These are phyloP conservation scores for sorghum (Sorghum bicolor) DNA, from an alignment of 176 grass and related monocot genomes.

Conservation along the genomic window DNA sequence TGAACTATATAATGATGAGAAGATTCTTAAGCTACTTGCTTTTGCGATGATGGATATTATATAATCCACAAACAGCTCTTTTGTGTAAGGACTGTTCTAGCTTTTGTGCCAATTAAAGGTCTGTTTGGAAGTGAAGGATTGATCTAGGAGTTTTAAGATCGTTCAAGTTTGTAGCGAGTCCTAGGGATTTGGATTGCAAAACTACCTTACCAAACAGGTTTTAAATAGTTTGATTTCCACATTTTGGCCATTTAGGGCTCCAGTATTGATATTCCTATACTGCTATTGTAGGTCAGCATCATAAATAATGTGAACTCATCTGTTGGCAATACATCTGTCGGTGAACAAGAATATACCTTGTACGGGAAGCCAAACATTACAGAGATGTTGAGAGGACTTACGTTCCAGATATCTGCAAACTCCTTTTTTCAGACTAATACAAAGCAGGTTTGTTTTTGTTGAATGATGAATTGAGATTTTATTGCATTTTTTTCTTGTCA, in stretches of 20 bases:
- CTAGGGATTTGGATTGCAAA: background rate
- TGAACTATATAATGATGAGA: background rate
- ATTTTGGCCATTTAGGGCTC: background rate
- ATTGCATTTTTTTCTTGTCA: background rate
- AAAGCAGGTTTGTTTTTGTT: constrained; percentile 62
- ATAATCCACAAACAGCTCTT: background rate
- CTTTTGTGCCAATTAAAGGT: background rate
- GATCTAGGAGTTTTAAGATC: background rate
- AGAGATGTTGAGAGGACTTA: constrained; percentile 90
- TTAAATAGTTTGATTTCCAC: background rate
- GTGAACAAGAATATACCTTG: constrained; percentile 87
- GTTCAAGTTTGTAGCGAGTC: background rate
- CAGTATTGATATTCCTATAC: constrained; percentile 21
- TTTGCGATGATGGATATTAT: background rate
- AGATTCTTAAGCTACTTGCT: constrained; percentile 14
- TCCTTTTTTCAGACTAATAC: constrained; percentile 99
- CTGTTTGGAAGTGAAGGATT: background rate
- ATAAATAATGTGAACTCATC: constrained; percentile 96
- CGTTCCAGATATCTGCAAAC: constrained; percentile 96
- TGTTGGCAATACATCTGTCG: constrained; percentile 81
- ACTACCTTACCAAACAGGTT: background rate
- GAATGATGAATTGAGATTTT: background rate
- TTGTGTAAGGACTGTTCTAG: background rate
- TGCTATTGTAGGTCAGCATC: constrained; percentile 56
- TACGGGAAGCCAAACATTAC: constrained; percentile 83